A percentile compares a stretch with the other conserved stretches of the same genome.
Conservation (phyloP, 108 stramenopile species). For the Parietichytrium sp. region DNA sequence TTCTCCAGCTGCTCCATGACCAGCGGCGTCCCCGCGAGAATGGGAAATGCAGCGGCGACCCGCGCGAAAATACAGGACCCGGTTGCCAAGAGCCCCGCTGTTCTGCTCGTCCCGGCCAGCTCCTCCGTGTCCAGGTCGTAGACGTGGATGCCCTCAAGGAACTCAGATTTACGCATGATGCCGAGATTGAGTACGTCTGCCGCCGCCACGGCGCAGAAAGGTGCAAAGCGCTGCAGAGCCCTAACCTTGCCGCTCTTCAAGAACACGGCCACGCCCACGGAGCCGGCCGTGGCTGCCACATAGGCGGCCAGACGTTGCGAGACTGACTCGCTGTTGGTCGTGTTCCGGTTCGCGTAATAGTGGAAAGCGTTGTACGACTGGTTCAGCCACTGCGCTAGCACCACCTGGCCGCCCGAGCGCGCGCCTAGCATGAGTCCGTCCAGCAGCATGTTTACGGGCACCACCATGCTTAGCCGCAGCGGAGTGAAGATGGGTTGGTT, state of each 20-base stretch:
- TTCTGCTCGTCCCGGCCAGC: not conserved
- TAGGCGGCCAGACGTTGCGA: not conserved
- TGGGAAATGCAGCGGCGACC: not conserved
- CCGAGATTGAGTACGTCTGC: not conserved
- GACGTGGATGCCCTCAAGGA: not conserved
- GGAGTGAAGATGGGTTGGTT: slow-evolving; percentile 12
- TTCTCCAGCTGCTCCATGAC: not conserved
- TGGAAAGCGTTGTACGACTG: slow-evolving; percentile 27
- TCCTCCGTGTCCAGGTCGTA: not conserved
- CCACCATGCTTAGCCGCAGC: slow-evolving; percentile 4
- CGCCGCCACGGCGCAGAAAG: slow-evolving; percentile 20
- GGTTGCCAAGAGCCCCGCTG: not conserved
- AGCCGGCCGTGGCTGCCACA: slow-evolving; percentile 19
- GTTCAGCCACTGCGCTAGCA: slow-evolving; percentile 9
- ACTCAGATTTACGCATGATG: slow-evolving; percentile 35
- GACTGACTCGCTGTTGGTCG: slow-evolving; percentile 5
- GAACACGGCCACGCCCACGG: not conserved
- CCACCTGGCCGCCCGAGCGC: not conserved
- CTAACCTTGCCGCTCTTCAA: not conserved
- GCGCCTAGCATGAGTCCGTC: slow-evolving; percentile 23
- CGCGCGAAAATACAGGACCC: not conserved
- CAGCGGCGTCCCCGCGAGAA: not conserved
- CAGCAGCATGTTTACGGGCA: slow-evolving; percentile 36
- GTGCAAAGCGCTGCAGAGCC: not conserved
- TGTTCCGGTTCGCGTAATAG: slow-evolving; percentile 35